Evolutionary conservation across 176 grass and related monocot species (phyloP).

Genomic region (Elaeis guineensis): DNA sequence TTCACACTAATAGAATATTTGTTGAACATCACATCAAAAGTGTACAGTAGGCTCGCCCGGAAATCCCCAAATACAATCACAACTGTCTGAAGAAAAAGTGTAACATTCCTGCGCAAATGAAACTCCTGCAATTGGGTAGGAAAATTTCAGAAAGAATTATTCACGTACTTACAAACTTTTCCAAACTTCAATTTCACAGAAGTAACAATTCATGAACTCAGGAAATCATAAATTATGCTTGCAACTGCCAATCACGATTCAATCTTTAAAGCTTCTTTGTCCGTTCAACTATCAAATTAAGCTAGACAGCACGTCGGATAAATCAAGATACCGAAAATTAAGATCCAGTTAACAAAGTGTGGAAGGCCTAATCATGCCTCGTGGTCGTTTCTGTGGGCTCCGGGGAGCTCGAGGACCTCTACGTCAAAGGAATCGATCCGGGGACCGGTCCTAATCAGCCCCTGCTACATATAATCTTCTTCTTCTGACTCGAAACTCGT

Average conservation of each 20-base stretch:
- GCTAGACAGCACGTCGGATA: too few species aligned
- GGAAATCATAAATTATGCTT: too few species aligned
- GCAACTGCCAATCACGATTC: too few species aligned
- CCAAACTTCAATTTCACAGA: too few species aligned
- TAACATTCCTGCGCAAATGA: slow-evolving; percentile 54
- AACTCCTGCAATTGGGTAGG: slow-evolving; percentile 59
- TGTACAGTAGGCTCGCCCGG: slow-evolving; percentile 83
- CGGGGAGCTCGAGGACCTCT: slow-evolving; percentile 72
- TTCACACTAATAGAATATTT: slow-evolving; percentile 76
- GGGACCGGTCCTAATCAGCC: slow-evolving; percentile 70
- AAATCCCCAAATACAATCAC: slow-evolving; percentile 95
- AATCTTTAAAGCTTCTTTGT: too few species aligned
- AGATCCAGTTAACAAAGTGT: neutral
- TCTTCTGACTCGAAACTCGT: slow-evolving; percentile 22
- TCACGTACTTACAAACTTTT: too few species aligned
- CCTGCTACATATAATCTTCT: slow-evolving; percentile 44
- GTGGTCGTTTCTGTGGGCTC: slow-evolving; percentile 17
- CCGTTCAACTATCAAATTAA: too few species aligned
- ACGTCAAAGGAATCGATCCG: slow-evolving; percentile 82
- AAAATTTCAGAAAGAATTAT: too few species aligned
- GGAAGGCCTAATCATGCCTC: slow-evolving; percentile 16
- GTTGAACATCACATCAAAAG: slow-evolving; percentile 99
- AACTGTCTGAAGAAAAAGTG: slow-evolving; percentile 85
- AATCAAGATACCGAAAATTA: too few species aligned
- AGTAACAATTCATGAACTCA: too few species aligned